These are phyloP conservation scores for Scytalidium sp. DNA, from an alignment of 2,329 filamentous ascomycete genomes.

Conservation along the genomic window DNA sequence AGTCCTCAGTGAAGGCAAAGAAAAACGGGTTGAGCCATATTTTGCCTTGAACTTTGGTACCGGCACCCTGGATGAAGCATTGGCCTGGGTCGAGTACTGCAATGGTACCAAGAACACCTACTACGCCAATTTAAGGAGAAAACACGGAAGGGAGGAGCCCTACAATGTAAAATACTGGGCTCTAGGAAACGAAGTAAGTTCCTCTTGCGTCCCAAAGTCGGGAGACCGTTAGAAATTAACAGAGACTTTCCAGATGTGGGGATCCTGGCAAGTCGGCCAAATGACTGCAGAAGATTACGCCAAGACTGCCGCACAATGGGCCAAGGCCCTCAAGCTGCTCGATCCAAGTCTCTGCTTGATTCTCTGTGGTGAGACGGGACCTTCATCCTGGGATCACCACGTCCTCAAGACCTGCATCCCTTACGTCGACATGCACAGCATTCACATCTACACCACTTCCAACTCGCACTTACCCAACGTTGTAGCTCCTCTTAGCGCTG, in stretches of 20 bases:
- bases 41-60: constrained; percentile 62
- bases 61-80: constrained; percentile 46
- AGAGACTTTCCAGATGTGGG: constrained; percentile 29
- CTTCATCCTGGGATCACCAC: constrained; percentile 60
- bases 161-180: constrained; percentile 83
- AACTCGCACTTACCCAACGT: constrained; percentile 44
- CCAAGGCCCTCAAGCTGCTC: constrained; percentile 53
- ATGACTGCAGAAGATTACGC: constrained; percentile 56
- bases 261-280: constrained; percentile 47
- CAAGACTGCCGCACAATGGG: constrained; percentile 55
- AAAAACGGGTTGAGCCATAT: constrained; percentile 57
- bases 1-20: constrained; percentile 49
- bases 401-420: constrained; percentile 58
- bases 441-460: constrained; percentile 60
- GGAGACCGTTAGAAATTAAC: no score
- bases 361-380: constrained; percentile 61
- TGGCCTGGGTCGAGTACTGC: constrained; percentile 81
- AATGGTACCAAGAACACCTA: constrained; percentile 70
- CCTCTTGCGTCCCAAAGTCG: neutral
- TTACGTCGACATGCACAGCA: constrained; percentile 65
- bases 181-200: constrained; percentile 63
- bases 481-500: constrained; percentile 56
- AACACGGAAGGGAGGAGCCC: constrained; percentile 70
- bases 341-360: constrained; percentile 60
- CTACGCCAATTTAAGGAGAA: constrained; percentile 73